Conservation (phyloP, 306 rosid genomes). For the Vigna radiata region DNA sequence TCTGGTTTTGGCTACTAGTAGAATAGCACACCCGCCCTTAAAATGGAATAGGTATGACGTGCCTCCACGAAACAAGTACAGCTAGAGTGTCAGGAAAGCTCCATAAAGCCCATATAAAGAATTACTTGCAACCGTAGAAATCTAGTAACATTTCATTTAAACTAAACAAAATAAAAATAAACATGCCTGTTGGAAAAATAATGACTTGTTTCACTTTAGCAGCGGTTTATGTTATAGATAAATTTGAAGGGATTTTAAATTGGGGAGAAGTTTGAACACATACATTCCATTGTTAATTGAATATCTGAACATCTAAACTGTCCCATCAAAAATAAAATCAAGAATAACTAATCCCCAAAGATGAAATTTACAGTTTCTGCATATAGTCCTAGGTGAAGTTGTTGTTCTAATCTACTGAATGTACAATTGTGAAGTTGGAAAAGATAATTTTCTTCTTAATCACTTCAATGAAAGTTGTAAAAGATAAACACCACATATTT, state of each 20-base stretch:
- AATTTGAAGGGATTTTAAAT: neutral
- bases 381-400: neutral
- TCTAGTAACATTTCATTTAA: neutral
- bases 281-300: neutral
- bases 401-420: conserved; percentile 1
- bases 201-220: neutral
- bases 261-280: neutral
- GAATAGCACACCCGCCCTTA: neutral
- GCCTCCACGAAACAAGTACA: neutral
- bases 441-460: neutral
- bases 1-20: neutral
- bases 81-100: neutral
- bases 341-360: neutral
- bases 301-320: neutral
- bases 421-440: conserved; percentile 26
- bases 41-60: neutral
- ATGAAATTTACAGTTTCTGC: neutral
- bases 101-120: conserved; percentile 3
- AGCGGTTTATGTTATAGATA: neutral
- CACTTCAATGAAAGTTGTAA: too few relatives aligned
- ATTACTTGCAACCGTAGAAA: neutral
- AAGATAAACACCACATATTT: neutral
- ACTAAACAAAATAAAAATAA: neutral
- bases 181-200: neutral
- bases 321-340: neutral